Base-by-base conservation (phyloP, 2,329 filamentous ascomycete species). In the Epichloe gansuensis region DNA sequence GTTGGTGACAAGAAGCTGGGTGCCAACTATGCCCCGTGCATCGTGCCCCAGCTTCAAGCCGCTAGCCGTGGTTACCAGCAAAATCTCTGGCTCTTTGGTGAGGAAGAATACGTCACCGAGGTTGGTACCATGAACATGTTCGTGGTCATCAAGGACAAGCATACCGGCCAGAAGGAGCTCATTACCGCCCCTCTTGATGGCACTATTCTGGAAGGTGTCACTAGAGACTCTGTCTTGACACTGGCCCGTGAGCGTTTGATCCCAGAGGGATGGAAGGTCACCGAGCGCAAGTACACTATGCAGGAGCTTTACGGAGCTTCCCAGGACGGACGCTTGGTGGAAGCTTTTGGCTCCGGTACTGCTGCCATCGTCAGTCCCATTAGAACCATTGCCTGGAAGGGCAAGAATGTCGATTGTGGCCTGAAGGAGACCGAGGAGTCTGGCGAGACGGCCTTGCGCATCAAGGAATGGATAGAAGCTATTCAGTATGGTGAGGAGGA, bases 61-160 rank as follows among this genome's bases (percentile, higher is more conserved):
- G 89, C 90, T 46, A 86, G 83, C 69, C 82, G 90, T 53, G 93
- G 93, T 23, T 95, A 91, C 78, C 91, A 97, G 73, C 93, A 98
- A 75, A 98, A 97, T 72, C 78, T 98, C 51, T 98, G 93, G 93
- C 75, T 98, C 35, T 98, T 97, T 66, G 91, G 91, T 44, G 85
- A 94, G 65, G 89, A 97, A 70, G 89, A 97, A 69, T 95, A 85
- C 64, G 85, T 97, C 54, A 98, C 93, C 46, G 93, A 98, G 72
- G 93, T 96, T 53, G 93, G 93, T 63, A 97, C 93, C 54, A 98
- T 98, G 93, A 98, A 98, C 73, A 83, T 98, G 67, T 98, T 97
- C 64, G 85, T 86, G 35, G 91, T 86, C 43, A 72, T 97, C 61
- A 83, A 82, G 72, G 83, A 94, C 75, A 88, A 87, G 76, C 78